Base-by-base conservation (phyloP, 768 basidiomycete genomes). In the Lactarius trivialis region DNA sequence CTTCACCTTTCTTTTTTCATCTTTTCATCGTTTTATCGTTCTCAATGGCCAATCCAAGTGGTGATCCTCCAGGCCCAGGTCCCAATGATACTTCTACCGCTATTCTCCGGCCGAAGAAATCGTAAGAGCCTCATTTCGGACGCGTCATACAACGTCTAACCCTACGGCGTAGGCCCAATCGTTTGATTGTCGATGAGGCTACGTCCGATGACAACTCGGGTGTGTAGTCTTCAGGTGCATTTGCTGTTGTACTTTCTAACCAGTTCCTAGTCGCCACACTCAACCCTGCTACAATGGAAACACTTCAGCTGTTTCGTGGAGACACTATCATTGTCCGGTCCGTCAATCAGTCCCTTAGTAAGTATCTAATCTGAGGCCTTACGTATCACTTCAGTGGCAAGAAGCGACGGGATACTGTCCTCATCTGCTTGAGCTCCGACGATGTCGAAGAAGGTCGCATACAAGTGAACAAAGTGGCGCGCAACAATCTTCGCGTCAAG, bases 401-500 rank as follows among this genome's bases (percentile, higher is more conserved):
- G 84, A 95, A 97, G 80, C 87, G 97, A 71, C 87, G 89, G 70
- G 95, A 98, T 70, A 98, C 96, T 8, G 97, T 99, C 48, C 86
- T 99, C 65, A 98, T 98, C 73, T 97, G 94, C 71, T 76, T 99
- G 71, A 90, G 89, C 71, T 91, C 90, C 43, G 97, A 98, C 70
- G 93, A 96, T 65, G 92, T 98, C 64, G 97, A 98, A 69, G 97
- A 98, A 76, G 96, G 97, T 61, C 91, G 92, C 73, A 95, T 99
- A 66, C 95, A 97, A 70, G 79, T 99, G 77, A 99, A 99, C 86
- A 98, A 98, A 76, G 97, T 99, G 37, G 97, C 97, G n/a, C 92
- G 97, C 61, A 96, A 98, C 79, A 98, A 99, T 77, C 77, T 98
- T 52, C 91, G 96, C 59, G 93, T 98, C 69, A 98, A 98, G 79